A percentile compares a stretch with the other conserved stretches of the same genome.
Evolutionary conservation across 306 rosid species (phyloP).

Genomic region (Astragalus membranaceus): DNA sequence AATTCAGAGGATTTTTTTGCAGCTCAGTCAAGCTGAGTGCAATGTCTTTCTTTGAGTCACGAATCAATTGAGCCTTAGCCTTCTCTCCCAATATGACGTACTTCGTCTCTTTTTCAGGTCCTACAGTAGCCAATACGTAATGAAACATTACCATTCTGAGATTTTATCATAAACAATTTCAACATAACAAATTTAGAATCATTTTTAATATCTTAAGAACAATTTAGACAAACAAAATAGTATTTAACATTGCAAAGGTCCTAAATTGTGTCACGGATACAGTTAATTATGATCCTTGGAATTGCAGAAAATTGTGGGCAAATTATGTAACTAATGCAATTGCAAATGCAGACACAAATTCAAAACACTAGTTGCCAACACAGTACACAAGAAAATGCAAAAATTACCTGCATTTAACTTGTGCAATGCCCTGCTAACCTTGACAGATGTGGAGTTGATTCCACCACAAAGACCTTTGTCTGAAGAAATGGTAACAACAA

Average conservation of each 20-base stretch:
- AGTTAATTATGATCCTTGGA: background rate
- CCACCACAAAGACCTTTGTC: slow-evolving; percentile 99
- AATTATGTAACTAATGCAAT: background rate
- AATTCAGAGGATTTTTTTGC: slow-evolving; percentile 89
- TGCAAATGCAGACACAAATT: background rate
- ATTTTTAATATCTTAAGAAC: background rate
- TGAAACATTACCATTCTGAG: background rate
- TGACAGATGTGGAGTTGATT: slow-evolving; percentile 92
- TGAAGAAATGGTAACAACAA: slow-evolving; percentile 74
- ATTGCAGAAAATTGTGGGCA: background rate
- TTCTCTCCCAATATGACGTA: slow-evolving; percentile 93
- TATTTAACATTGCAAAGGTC: background rate
- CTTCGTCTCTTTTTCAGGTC: slow-evolving; percentile 75
- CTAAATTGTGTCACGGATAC: background rate
- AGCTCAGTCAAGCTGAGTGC: slow-evolving; percentile 56
- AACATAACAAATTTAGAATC: background rate
- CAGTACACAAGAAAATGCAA: background rate
- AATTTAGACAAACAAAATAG: background rate
- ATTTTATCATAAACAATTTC: background rate
- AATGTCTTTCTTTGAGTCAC: slow-evolving; percentile 83
- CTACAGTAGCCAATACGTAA: slow-evolving; percentile 24
- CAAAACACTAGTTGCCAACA: background rate
- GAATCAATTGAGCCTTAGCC: slow-evolving; percentile 82
- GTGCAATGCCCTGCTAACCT: slow-evolving; percentile 70
- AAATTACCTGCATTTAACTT: slow-evolving; percentile 71